phyloP scores from a whole-genome alignment of 2,329 filamentous ascomycete species.

The Emergomyces africanus region DNA sequence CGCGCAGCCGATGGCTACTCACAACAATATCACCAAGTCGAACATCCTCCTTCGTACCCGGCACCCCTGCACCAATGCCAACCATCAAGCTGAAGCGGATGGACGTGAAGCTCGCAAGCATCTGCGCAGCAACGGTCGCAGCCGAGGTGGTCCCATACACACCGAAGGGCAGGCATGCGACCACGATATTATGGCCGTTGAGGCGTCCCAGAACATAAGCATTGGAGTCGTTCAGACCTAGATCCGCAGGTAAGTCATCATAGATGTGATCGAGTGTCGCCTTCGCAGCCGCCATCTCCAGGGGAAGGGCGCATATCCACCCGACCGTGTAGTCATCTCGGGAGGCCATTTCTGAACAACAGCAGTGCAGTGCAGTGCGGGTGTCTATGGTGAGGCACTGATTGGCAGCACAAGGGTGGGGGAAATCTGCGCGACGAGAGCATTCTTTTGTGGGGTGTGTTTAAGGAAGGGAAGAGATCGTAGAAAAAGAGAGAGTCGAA shows the following conservation, averaged over 20 bases:
- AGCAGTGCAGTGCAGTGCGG: background rate
- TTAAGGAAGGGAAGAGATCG: background rate
- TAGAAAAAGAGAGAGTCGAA: background rate
- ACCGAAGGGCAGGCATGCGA: conserved; percentile 10
- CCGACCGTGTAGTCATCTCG: conserved; percentile 9
- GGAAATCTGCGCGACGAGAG: background rate
- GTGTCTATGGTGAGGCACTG: background rate
- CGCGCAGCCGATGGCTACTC: background rate
- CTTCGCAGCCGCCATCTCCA: conserved; percentile 5
- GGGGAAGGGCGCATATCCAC: conserved; percentile 8
- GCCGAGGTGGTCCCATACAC: conserved; percentile 10
- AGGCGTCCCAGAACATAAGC: conserved; percentile 13
- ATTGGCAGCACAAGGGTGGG: background rate
- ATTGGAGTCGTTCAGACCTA: conserved; percentile 10
- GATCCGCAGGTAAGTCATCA: background rate
- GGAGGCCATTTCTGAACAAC: conserved; percentile 2
- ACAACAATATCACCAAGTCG: conserved; percentile 15
- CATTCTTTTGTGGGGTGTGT: background rate
- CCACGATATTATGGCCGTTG: conserved; percentile 10
- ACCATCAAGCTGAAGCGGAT: conserved; percentile 14
- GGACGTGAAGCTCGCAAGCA: conserved; percentile 9
- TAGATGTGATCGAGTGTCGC: conserved; percentile 5
- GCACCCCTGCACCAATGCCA: conserved; percentile 15
- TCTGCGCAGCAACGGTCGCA: conserved; percentile 7
- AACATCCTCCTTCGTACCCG: conserved; percentile 9